Base-by-base conservation (phyloP, 768 basidiomycete genomes). In the Russula olivacea region DNA sequence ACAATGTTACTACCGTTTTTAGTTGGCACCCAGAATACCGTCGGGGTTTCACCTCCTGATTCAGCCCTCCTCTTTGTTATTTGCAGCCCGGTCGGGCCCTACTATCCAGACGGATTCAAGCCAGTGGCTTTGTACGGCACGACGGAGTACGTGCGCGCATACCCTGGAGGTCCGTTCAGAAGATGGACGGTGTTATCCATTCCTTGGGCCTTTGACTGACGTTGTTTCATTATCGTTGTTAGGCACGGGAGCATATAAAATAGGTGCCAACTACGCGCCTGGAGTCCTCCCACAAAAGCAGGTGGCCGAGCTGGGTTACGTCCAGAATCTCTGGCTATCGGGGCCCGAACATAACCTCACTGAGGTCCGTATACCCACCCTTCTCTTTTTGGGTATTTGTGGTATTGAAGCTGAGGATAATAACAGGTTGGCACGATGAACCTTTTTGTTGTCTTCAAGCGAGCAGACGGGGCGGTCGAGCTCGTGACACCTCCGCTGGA, bases 141-240 rank as follows among this genome's bases (percentile, higher is more conserved):
- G 0, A 90, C 88, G 0, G 84, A 91, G 70, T 87, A 84, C 70
- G 86, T 91, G 45, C 88, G 93, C 51, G 92, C 93, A 6, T 84
- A 86, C 51, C 91, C 91, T 5, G 93, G 93, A 68, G 93, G 93
- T 82, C 25, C 12, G 66, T 55, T 30, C n/a, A 2, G n/a, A 43
- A 21, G 25, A 19, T 53, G 32, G 34, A 4, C 23, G 21, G 5
- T 14, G 30, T 7, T 32, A 28, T 34, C n/a, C 15, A 30, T n/a
- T 8, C 23, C 15, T 32, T 23, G 19, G 47, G 41, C 15, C 30
- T 19, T 38, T 47, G 50, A 47, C n/a, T 54, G 45, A 49, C 40
- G 14, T 10, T 11, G 47, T 21, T 21, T 36, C 7, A 8, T 12
- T 45, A 10, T 36, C 36, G 12, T 12, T 36, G 10, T 41, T 34